Evolutionary conservation across 2,329 filamentous ascomycete species (phyloP), one percentile per base, ranked within the genome.

Genomic region (Ceratocystis papillata): DNA sequence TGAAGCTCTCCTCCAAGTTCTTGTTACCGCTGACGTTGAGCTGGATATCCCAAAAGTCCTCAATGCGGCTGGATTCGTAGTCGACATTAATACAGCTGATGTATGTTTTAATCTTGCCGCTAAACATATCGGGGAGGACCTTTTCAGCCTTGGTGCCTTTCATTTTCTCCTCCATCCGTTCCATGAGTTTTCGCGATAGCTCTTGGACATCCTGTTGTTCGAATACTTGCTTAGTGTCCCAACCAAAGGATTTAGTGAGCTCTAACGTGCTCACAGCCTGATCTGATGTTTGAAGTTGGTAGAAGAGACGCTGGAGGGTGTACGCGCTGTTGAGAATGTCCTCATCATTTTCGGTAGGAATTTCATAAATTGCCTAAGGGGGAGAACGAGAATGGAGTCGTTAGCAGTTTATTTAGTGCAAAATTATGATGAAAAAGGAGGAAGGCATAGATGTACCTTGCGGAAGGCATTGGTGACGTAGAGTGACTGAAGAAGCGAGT

Each of bases 21-120:
- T 90, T 91, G 80, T 96, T 96, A 41, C 91, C 92, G 69, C 89
- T 88, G 63, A 99, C 95, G 70, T 97, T 99, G 71, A 99, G 83
- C 74, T 99, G 94, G 68, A 99, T 90, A 74, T 99, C 94, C 94
- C 94, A 99, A 75, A 96, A 99, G 71, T 99, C 95, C 75, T 99
- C 94, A 70, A 94, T 85, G 69, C 93, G 85, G 69, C 92, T 96
- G 25, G 91, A 96, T 78, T 97, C 93, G 78, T 96, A 99, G 72
- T 96, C 87, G 69, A 99, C 95, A 75, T 99, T 94, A 75, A 99
- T 96, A 78, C 95, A 99, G 25, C 90, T 95, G 70, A 99, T 95
- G 76, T 97, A 99, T 0, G 94, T 99, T 79, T 97, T 97, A 76
- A 95, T 92, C 77, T 97, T 97, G 67, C 94, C 95, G 67, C 94